Percentiles rank a stretch among this genome's conserved stretches.
These are phyloP conservation scores for Bipolaris sorokiniana DNA, from an alignment of 2,329 filamentous ascomycete species.

Conservation along the genomic window DNA sequence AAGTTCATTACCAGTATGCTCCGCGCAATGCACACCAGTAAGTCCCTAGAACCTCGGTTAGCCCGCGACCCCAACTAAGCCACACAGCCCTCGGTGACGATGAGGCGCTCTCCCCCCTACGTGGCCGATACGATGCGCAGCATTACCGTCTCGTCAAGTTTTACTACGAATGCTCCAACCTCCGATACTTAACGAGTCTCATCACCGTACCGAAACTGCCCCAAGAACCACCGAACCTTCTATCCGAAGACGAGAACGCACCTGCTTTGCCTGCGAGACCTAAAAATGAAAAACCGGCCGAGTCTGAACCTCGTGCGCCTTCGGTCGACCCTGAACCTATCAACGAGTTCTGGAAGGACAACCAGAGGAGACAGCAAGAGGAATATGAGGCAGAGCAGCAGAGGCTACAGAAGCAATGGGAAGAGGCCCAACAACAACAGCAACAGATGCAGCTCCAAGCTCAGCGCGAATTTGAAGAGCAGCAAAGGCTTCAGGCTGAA, in stretches of 20 bases:
- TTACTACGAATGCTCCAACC: slow-evolving; percentile 98
- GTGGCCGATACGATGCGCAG: slow-evolving; percentile 89
- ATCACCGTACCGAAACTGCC: slow-evolving; percentile 96
- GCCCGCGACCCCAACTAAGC: slow-evolving; percentile 17
- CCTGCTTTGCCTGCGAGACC: slow-evolving; percentile 83
- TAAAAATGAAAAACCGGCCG: slow-evolving; percentile 63
- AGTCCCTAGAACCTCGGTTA: slow-evolving; percentile 42
- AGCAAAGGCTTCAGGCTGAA: slow-evolving; percentile 84
- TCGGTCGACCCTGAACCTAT: slow-evolving; percentile 90
- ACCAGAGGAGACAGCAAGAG: slow-evolving; percentile 87
- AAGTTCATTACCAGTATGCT: slow-evolving; percentile 99
- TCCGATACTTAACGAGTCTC: slow-evolving; percentile 92
- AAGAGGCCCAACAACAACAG: slow-evolving; percentile 79
- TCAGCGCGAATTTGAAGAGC: slow-evolving; percentile 94
- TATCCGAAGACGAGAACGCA: slow-evolving; percentile 79
- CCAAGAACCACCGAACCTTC: slow-evolving; percentile 87
- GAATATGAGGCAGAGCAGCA: slow-evolving; percentile 95
- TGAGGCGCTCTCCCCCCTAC: slow-evolving; percentile 86
- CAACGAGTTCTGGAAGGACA: slow-evolving; percentile 96
- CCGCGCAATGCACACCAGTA: slow-evolving; percentile 94
- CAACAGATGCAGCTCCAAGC: slow-evolving; percentile 83
- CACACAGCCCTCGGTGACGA: slow-evolving; percentile 82
- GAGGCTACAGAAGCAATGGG: slow-evolving; percentile 84
- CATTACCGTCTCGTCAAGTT: slow-evolving; percentile 97
- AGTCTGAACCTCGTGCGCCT: slow-evolving; percentile 65